These are phyloP conservation scores for Amanita molliuscula DNA, from an alignment of 768 basidiomycete genomes.

Conservation along the genomic window DNA sequence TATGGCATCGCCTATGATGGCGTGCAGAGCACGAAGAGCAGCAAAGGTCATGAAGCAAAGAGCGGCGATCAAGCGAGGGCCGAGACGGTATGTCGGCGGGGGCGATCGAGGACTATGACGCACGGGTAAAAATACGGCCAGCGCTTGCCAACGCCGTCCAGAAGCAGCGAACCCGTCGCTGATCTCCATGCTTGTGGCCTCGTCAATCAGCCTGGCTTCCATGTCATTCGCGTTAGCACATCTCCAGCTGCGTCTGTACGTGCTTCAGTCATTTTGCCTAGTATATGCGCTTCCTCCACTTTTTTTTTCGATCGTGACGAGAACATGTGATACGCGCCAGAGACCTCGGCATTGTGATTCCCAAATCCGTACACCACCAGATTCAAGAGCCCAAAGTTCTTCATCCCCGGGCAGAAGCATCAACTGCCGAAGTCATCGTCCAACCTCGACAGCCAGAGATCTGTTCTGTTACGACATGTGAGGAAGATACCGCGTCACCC, in stretches of 20 bases:
- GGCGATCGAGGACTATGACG: slow-evolving; percentile 4
- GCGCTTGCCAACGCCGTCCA: not conserved
- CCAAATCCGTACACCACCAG: not conserved
- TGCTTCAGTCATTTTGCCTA: slow-evolving; percentile 6
- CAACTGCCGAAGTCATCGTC: not conserved
- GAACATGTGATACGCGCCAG: not conserved
- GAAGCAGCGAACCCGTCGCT: slow-evolving; percentile 11
- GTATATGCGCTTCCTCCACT: not conserved
- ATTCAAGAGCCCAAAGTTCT: not conserved
- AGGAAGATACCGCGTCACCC: not conserved
- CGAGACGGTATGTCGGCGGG: not conserved
- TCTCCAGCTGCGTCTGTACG: not conserved
- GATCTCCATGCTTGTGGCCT: slow-evolving; percentile 18
- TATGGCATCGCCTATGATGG: slow-evolving; percentile 57
- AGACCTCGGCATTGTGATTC: not conserved
- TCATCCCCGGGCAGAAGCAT: slow-evolving; percentile 6
- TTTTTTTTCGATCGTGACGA: not conserved
- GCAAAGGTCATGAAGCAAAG: slow-evolving; percentile 43
- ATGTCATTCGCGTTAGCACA: slow-evolving; percentile 11
- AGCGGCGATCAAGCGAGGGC: not conserved
- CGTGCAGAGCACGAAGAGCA: slow-evolving; percentile 50
- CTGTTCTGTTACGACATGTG: not conserved
- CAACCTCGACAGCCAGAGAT: not conserved
- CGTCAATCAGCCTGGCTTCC: slow-evolving; percentile 20
- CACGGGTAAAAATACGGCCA: not conserved